Evolutionary conservation across 805 yeast genomes (phyloP), one percentile per base, ranked within the genome.

Genomic region (Schwanniomyces yamadae): DNA sequence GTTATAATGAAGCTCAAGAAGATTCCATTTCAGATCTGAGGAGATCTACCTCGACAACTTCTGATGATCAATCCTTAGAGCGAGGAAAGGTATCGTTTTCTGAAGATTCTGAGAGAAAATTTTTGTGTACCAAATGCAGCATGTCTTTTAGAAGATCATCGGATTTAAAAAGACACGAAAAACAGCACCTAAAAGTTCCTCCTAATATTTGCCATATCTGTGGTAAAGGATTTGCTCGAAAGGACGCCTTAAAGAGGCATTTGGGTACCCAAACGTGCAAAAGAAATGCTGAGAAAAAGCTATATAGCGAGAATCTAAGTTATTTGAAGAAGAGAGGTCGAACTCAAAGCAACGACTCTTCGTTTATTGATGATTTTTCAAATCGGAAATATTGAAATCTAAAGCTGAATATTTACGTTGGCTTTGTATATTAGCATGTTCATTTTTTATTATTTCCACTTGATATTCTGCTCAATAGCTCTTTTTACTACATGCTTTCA

Each of bases 141-240:
- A 63, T 82, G 61, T 71, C 78, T 23, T 84, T 84, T 55, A 69
- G 83, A 35, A 65, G 93, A 24, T 74, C 84, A 1, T 73, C 82
- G 2, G 91, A 83, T 57, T 66, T 83, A 46, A 80, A 80, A 53
- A 69, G 91, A 37, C 93, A 84, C 52, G 85, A 80, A 48, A 79
- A 84, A 51, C 86, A 82, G 28, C 95, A 84, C 59, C 59, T 82
- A 31, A 70, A 79, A 16, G 77, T 82, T 2, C 75, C 86, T 6
- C 90, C 91, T 1, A 82, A 85, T 51, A 77, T 83, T 31, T 84
- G 95, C 58, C 77, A 81, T 5, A 61, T 69, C 12, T 84, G 95
- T 63, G 87, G 86, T 23, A 84, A 84, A 52, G 90, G 93, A 0
- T 84, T 84, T 69, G 91, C 93, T 2, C 64, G 95, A 31, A 83